Conservation (phyloP, 1,139 yeast genomes). For the Suhomyces panamericanus region DNA sequence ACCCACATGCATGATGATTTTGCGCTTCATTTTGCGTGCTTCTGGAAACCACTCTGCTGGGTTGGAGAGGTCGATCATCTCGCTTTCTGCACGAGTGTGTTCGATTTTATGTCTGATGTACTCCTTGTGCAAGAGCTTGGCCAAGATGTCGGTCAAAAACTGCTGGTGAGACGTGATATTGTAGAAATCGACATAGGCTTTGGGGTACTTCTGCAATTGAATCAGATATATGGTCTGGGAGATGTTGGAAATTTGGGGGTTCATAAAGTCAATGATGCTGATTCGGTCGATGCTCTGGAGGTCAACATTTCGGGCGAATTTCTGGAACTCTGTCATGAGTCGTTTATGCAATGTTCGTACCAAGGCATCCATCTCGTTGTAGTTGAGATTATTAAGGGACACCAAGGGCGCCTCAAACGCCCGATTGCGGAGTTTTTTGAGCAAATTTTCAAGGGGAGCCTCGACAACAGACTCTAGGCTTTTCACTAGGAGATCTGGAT, state of each 20-base stretch:
- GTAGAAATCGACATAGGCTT: constrained; percentile 20
- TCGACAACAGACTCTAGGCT: constrained; percentile 1
- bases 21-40: constrained; percentile 78
- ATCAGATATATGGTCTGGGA: constrained; percentile 23
- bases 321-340: constrained; percentile 7
- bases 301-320: background rate
- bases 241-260: constrained; percentile 30
- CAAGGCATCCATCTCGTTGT: constrained; percentile 4
- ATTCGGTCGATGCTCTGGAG: constrained; percentile 1
- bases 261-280: constrained; percentile 27
- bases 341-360: constrained; percentile 5
- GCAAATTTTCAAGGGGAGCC: constrained; percentile 1
- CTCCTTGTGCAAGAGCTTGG: constrained; percentile 27
- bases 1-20: constrained; percentile 87
- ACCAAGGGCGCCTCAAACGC: constrained; percentile 11
- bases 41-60: constrained; percentile 90
- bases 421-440: constrained; percentile 1
- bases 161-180: constrained; percentile 21
- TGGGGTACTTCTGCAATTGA: constrained; percentile 22
- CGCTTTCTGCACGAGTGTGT: constrained; percentile 16
- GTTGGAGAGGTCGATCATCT: constrained; percentile 53
- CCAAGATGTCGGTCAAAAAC: constrained; percentile 23
- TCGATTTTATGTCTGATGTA: constrained; percentile 20
- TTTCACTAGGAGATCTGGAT: background rate
- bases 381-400: constrained; percentile 11